Percentiles rank a stretch among this genome's conserved stretches.
Conservation (phyloP, 208 protist genomes). For the Lotmaria passim region DNA sequence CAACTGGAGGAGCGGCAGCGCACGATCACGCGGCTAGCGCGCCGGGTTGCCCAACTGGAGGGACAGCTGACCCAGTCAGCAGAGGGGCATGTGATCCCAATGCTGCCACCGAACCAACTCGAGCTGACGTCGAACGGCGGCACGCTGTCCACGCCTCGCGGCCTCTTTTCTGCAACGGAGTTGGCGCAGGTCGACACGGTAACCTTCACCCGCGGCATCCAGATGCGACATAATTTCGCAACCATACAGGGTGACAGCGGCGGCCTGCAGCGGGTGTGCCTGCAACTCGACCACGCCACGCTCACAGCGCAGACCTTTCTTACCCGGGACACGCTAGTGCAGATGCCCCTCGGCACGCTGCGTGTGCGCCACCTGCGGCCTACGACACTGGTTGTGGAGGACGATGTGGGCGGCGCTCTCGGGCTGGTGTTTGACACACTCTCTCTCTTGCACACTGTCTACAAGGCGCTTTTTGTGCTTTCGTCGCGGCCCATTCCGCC, state of each 20-base stretch:
- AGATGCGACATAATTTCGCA: slow-evolving; percentile 27
- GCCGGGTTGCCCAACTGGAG: slow-evolving; percentile 29
- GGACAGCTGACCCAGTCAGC: slow-evolving; percentile 13
- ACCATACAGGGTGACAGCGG: not conserved
- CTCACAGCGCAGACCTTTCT: slow-evolving; percentile 30
- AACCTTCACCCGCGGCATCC: slow-evolving; percentile 22
- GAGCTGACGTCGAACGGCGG: not conserved
- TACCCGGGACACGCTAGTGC: slow-evolving; percentile 20
- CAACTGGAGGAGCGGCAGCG: slow-evolving; percentile 24
- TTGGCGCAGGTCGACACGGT: slow-evolving; percentile 24
- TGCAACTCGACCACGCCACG: slow-evolving; percentile 29
- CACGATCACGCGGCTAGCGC: slow-evolving; percentile 32
- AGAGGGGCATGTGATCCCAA: slow-evolving; percentile 8
- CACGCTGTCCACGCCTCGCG: slow-evolving; percentile 1
- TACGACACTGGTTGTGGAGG: slow-evolving; percentile 23
- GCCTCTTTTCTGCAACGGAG: slow-evolving; percentile 32
- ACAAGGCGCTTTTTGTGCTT: slow-evolving; percentile 39
- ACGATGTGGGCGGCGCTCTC: slow-evolving; percentile 19
- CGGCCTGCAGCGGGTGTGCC: slow-evolving; percentile 24
- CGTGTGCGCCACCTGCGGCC: slow-evolving; percentile 28
- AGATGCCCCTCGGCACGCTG: slow-evolving; percentile 25
- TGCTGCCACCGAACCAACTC: slow-evolving; percentile 14
- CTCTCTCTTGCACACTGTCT: slow-evolving; percentile 26
- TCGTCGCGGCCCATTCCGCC: slow-evolving; percentile 16
- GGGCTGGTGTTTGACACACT: slow-evolving; percentile 23